phyloP scores from a whole-genome alignment of 129 eudicot species.

The Heracleum sosnowskyi region DNA sequence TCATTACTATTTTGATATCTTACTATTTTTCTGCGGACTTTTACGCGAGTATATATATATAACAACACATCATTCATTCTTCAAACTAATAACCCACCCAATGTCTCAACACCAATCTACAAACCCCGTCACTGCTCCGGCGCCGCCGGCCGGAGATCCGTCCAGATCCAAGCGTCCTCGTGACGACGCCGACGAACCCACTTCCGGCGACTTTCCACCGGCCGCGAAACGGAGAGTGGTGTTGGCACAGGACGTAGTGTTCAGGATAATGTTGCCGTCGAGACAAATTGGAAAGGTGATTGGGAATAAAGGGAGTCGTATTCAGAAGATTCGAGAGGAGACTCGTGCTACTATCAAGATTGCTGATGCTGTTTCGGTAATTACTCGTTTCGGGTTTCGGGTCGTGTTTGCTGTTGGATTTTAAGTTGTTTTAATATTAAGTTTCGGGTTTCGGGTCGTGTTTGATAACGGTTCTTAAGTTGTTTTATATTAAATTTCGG shows the following conservation, averaged over 20 bases:
- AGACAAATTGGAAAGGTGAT: slow-evolving; percentile 90
- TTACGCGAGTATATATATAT: too few species aligned
- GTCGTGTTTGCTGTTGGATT: neutral
- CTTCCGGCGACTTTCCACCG: slow-evolving; percentile 26
- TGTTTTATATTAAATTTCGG: neutral
- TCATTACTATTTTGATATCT: too few species aligned
- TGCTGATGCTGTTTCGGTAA: slow-evolving; percentile 78
- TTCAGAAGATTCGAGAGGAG: slow-evolving; percentile 82
- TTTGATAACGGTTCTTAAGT: too few species aligned
- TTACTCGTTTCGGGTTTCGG: slow-evolving; percentile 6
- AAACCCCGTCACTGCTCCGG: slow-evolving; percentile 19
- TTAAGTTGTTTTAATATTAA: neutral
- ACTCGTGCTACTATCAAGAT: slow-evolving; percentile 73
- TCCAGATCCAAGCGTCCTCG: slow-evolving; percentile 53
- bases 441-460: neutral
- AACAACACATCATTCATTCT: neutral
- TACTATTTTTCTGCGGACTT: too few species aligned
- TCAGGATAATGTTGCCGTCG: slow-evolving; percentile 74
- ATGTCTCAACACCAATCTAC: slow-evolving; percentile 23
- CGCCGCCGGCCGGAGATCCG: slow-evolving; percentile 16
- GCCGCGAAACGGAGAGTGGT: slow-evolving; percentile 56
- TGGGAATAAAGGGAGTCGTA: slow-evolving; percentile 73
- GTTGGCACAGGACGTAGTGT: slow-evolving; percentile 57
- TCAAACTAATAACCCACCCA: neutral
- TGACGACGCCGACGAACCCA: slow-evolving; percentile 23